Percentiles rank a stretch among this genome's conserved stretches.
phyloP scores from a whole-genome alignment of 495 filamentous ascomycete genomes.

The Penicillium coprophilum region DNA sequence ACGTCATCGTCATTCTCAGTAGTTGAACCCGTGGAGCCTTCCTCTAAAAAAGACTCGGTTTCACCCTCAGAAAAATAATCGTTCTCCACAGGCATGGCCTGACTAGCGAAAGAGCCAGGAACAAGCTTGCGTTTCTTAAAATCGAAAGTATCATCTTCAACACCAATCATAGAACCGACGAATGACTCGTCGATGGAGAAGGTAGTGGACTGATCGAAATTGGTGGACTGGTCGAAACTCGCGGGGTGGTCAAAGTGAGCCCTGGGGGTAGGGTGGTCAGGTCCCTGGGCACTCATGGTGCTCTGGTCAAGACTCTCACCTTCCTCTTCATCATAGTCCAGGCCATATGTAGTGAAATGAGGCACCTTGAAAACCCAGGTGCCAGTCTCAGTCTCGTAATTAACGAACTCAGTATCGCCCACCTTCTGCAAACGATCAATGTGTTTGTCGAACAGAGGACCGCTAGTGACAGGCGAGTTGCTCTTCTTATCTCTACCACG shows the following conservation, averaged over 20 bases:
- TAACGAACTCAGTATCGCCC: conserved; percentile 72
- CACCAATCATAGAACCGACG: conserved; percentile 48
- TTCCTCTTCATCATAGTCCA: conserved; percentile 80
- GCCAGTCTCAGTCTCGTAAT: conserved; percentile 74
- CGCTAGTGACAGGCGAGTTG: conserved; percentile 53
- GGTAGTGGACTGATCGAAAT: conserved; percentile 45
- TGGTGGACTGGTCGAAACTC: conserved; percentile 44
- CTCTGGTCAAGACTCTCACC: conserved; percentile 55
- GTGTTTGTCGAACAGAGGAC: conserved; percentile 70
- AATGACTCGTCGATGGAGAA: conserved; percentile 53
- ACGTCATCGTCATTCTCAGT: conserved; percentile 64
- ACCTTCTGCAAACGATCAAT: conserved; percentile 76
- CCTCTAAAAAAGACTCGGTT: conserved; percentile 84
- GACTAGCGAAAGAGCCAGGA: conserved; percentile 75
- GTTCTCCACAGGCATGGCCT: conserved; percentile 55
- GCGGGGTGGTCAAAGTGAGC: conserved; percentile 41
- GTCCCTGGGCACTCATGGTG: conserved; percentile 51
- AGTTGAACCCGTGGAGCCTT: conserved; percentile 79
- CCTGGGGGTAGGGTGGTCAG: conserved; percentile 59
- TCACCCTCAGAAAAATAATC: conserved; percentile 39
- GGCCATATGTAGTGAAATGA: conserved; percentile 94
- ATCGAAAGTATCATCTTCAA: conserved; percentile 79
- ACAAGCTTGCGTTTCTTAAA: conserved; percentile 70
- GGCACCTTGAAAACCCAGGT: conserved; percentile 89
- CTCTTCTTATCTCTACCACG: conserved; percentile 61